Percentiles rank a stretch among this genome's conserved stretches.
phyloP scores from a whole-genome alignment of 2,329 filamentous ascomycete genomes.

The Talaromyces verruculosus region DNA sequence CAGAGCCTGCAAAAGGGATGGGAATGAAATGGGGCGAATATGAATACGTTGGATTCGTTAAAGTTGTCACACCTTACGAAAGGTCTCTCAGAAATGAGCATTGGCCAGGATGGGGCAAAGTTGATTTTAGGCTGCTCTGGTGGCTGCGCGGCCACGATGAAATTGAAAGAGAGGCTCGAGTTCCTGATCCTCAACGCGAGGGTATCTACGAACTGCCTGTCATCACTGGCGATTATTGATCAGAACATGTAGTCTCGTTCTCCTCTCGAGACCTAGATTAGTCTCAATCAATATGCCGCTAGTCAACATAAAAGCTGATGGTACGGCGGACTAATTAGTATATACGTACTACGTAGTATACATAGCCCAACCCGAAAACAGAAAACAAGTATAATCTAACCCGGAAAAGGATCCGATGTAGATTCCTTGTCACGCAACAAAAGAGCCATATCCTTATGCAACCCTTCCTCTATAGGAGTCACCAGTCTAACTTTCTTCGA shows the following conservation, averaged over 20 bases:
- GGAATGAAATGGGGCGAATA: not conserved
- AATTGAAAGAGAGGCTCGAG: not conserved
- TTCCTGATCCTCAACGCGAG: not conserved
- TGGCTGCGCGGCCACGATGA: not conserved
- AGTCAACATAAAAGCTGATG: too few species aligned
- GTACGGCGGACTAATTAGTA: too few species aligned
- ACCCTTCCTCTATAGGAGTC: constrained; percentile 45
- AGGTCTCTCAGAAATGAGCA: not conserved
- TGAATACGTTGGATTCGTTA: too few species aligned
- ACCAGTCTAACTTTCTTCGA: constrained; percentile 49
- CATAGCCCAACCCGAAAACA: constrained; percentile 1
- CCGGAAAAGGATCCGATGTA: constrained; percentile 22
- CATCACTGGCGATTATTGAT: not conserved
- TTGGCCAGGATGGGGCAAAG: constrained; percentile 8
- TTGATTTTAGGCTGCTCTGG: constrained; percentile 12
- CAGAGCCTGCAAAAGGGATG: not conserved
- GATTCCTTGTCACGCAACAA: constrained; percentile 24
- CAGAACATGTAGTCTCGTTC: too few species aligned
- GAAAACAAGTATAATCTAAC: constrained; percentile 3
- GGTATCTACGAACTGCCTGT: not conserved
- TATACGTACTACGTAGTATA: too few species aligned
- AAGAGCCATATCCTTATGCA: constrained; percentile 27
- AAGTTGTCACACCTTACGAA: not conserved
- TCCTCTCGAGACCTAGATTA: too few species aligned
- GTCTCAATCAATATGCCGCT: too few species aligned